Percentiles rank a stretch among this genome's conserved stretches.
Evolutionary conservation across 495 filamentous ascomycete species (phyloP).

Genomic region (Tuber microsphaerosporum): DNA sequence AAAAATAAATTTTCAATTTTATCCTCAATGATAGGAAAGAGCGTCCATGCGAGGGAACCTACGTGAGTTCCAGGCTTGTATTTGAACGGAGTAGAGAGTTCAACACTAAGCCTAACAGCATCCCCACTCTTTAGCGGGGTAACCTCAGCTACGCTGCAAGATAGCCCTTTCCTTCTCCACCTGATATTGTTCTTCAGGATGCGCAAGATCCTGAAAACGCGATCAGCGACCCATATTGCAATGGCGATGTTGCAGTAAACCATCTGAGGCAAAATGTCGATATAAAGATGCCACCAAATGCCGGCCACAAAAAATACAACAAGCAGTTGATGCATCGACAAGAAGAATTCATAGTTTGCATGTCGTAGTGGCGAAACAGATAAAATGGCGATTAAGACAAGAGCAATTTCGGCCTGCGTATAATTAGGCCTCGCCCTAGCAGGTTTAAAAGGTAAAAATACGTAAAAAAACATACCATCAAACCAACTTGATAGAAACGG

Average conservation of each 20-base stretch:
- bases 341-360: constrained; percentile 92
- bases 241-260: constrained; percentile 62
- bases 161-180: constrained; percentile 65
- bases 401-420: constrained; percentile 47
- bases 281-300: constrained; percentile 63
- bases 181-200: constrained; percentile 50
- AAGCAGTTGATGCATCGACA: constrained; percentile 70
- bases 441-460: neutral
- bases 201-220: constrained; percentile 58
- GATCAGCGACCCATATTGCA: constrained; percentile 69
- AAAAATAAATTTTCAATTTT: constrained; percentile 14
- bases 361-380: constrained; percentile 74
- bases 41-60: constrained; percentile 25
- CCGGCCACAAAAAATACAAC: constrained; percentile 56
- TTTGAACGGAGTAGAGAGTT: constrained; percentile 65
- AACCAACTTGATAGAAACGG: constrained; percentile 54
- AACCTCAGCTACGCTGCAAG: constrained; percentile 48
- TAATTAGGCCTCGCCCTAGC: neutral
- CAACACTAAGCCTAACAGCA: constrained; percentile 65
- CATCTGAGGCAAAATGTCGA: constrained; percentile 57
- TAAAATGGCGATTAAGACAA: constrained; percentile 54
- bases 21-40: neutral
- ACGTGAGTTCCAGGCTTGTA: constrained; percentile 78
- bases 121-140: constrained; percentile 73
- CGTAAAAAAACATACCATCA: constrained; percentile 47